Evolutionary conservation across 2,329 filamentous ascomycete genomes (phyloP).

Genomic region (Venturia asperata): DNA sequence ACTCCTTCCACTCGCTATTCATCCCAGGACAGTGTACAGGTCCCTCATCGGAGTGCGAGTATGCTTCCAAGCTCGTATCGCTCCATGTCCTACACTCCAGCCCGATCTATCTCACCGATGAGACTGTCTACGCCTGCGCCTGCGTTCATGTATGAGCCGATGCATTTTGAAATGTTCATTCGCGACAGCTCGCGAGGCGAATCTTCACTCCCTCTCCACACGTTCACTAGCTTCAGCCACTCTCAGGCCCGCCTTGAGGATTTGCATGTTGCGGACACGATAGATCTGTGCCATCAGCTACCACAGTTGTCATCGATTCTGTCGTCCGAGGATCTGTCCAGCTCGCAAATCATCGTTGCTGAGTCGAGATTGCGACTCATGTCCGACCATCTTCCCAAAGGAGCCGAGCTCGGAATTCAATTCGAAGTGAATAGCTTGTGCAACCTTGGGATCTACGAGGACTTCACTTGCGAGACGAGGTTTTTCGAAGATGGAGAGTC

Average conservation of each 20-base stretch:
- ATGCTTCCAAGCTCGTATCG: constrained; percentile 10
- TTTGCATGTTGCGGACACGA: not conserved
- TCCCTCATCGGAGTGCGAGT: not conserved
- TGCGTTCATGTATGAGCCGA: constrained; percentile 2
- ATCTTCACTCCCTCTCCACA: constrained; percentile 5
- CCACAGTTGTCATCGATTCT: constrained; percentile 6
- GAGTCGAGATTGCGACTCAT: constrained; percentile 10
- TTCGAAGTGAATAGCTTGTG: constrained; percentile 32
- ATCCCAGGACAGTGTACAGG: constrained; percentile 5
- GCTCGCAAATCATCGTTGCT: constrained; percentile 14
- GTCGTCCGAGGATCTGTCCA: not conserved
- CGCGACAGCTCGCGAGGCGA: not conserved
- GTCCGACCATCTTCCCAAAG: constrained; percentile 29
- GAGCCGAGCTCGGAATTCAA: constrained; percentile 29
- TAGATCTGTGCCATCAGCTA: not conserved
- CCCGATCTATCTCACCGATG: not conserved
- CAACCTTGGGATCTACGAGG: constrained; percentile 28
- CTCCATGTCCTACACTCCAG: constrained; percentile 5
- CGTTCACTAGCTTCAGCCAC: constrained; percentile 8
- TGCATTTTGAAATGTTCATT: constrained; percentile 14
- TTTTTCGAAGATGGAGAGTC: constrained; percentile 30
- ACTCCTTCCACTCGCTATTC: constrained; percentile 3
- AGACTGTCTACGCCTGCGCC: not conserved
- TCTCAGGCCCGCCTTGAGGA: not conserved
- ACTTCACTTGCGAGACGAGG: constrained; percentile 29